Evolutionary conservation across 75 land plant genomes (phyloP).

Genomic region (Chamaecyparis obtusa): DNA sequence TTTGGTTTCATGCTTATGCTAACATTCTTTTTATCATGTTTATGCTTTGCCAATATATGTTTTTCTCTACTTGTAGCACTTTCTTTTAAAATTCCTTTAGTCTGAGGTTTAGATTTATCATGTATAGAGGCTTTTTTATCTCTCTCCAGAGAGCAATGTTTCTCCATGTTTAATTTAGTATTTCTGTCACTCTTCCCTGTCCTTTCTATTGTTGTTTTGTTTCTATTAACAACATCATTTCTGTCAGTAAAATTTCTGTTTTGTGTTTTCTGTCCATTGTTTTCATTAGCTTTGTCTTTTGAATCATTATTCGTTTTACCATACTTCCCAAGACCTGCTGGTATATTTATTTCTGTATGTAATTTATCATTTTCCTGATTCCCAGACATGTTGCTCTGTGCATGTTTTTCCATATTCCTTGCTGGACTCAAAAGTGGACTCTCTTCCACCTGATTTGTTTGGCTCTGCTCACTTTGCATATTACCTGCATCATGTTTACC

Average conservation of each 20-base stretch:
- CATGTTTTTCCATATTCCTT: background rate
- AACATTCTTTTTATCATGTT: background rate
- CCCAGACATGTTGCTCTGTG: background rate
- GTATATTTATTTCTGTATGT: background rate
- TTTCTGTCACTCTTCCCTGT: background rate
- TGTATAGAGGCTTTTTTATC: background rate
- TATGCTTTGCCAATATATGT: background rate
- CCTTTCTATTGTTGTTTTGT: background rate
- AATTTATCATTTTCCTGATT: background rate
- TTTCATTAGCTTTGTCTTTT: background rate
- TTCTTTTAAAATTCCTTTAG: background rate
- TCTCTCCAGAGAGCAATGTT: background rate
- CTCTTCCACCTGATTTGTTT: background rate
- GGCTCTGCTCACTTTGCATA: background rate
- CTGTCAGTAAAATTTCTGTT: background rate
- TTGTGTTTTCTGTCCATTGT: background rate
- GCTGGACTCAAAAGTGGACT: background rate
- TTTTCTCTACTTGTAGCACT: background rate
- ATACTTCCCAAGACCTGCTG: background rate
- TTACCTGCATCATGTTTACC: conserved; percentile 9
- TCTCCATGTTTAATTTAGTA: background rate
- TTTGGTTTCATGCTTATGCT: background rate
- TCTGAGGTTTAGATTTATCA: background rate
- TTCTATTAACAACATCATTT: background rate
- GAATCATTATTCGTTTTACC: background rate